A percentile compares a stretch with the other conserved stretches of the same genome.
Evolutionary conservation across 208 protist genomes (phyloP).

Genomic region (Leishmania lainsoni): DNA sequence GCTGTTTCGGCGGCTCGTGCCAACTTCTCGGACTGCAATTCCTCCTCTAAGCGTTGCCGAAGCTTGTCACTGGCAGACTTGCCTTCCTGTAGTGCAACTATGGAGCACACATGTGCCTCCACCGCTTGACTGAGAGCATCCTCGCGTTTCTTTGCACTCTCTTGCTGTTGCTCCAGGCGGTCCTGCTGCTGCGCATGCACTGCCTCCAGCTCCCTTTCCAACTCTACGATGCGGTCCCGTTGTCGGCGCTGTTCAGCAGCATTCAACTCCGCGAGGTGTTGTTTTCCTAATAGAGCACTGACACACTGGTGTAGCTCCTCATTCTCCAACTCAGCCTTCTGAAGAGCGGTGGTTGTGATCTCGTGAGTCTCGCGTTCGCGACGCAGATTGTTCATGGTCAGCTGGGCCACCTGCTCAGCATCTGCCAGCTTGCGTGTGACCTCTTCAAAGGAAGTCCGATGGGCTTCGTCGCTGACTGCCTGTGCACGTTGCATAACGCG

Average conservation of each 20-base stretch:
- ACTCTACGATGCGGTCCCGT: neutral
- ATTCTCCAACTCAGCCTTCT: neutral
- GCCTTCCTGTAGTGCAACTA: neutral
- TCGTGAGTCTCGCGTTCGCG: neutral
- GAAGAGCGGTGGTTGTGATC: neutral
- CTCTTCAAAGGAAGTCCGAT: neutral
- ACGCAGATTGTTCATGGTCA: neutral
- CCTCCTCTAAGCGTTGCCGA: conserved; percentile 1
- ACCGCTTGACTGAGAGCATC: neutral
- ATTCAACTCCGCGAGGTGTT: neutral
- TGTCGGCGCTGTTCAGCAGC: neutral
- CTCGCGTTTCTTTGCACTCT: neutral
- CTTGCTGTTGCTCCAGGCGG: neutral
- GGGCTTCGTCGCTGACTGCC: neutral
- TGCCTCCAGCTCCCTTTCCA: conserved; percentile 7
- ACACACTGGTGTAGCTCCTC: conserved; percentile 4
- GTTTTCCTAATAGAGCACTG: neutral
- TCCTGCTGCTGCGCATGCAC: neutral
- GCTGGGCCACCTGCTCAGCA: neutral
- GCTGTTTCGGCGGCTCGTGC: neutral
- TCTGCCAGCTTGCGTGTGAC: neutral
- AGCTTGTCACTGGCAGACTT: neutral
- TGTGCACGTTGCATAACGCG: neutral
- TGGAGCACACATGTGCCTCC: neutral
- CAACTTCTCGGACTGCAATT: conserved; percentile 1